Evolutionary conservation across 1,139 yeast genomes (phyloP).

Genomic region (Blastobotrys apis): DNA sequence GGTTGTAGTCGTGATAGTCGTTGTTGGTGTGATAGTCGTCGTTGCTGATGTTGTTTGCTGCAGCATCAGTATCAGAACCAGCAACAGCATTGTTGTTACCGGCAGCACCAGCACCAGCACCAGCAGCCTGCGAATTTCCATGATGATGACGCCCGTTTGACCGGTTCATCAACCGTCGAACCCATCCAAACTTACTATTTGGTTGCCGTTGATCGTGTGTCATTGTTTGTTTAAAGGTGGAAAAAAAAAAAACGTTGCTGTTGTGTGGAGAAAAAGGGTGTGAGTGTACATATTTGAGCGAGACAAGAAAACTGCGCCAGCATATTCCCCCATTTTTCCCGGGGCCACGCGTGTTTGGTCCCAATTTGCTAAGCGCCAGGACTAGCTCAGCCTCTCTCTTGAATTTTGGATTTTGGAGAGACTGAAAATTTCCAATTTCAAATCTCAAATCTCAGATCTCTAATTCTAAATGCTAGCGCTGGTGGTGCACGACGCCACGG

Average conservation of each 20-base stretch:
- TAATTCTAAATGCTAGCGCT: conserved; percentile 12
- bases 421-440: no score
- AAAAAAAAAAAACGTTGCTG: no score
- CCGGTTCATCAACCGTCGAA: conserved; percentile 21
- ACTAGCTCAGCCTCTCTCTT: no score
- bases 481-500: conserved; percentile 11
- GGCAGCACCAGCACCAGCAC: not conserved
- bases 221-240: not conserved
- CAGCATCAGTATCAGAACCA: not conserved
- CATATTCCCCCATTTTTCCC: no score
- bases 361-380: not conserved
- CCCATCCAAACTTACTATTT: conserved; percentile 25
- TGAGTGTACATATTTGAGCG: no score
- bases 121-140: no score
- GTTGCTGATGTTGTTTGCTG: not conserved
- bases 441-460: no score
- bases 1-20: no score
- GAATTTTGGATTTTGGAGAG: no score
- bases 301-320: no score
- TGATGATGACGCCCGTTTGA: conserved; percentile 7
- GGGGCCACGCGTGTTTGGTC: no score
- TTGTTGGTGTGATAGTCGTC: conserved; percentile 2
- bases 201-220: conserved; percentile 5
- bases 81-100: not conserved
- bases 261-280: not conserved